These are phyloP conservation scores for Chrysoporthe austroafricana DNA, from an alignment of 2,329 filamentous ascomycete genomes.

Conservation along the genomic window DNA sequence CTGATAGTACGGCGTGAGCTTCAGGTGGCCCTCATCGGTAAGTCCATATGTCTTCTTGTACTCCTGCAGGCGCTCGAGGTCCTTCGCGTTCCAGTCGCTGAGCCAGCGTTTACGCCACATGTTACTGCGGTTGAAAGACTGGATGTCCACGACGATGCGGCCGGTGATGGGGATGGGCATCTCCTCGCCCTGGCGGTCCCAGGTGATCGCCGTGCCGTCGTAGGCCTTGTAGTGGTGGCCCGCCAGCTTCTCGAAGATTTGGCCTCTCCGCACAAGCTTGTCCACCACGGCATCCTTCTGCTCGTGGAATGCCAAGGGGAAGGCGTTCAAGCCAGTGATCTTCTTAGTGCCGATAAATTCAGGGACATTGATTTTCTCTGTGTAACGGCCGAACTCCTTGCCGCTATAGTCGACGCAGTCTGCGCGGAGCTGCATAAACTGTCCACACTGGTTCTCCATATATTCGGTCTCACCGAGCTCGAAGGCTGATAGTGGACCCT, in stretches of 20 bases:
- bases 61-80: conserved; percentile 37
- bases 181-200: conserved; percentile 41
- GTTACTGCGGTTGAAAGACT: conserved; percentile 43
- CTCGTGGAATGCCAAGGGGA: conserved; percentile 50
- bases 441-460: conserved; percentile 42
- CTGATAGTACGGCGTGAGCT: conserved; percentile 39
- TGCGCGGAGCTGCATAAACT: conserved; percentile 44
- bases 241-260: conserved; percentile 48
- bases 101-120: conserved; percentile 38
- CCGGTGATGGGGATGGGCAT: conserved; percentile 39
- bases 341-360: conserved; percentile 49
- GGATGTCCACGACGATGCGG: conserved; percentile 45
- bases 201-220: conserved; percentile 42
- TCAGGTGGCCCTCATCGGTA: conserved; percentile 32
- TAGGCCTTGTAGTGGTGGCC: conserved; percentile 55
- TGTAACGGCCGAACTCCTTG: conserved; percentile 47
- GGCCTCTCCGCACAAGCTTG: conserved; percentile 45
- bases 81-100: conserved; percentile 40
- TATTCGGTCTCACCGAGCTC: conserved; percentile 45
- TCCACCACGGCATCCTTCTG: conserved; percentile 40
- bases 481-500: conserved; percentile 45
- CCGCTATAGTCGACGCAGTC: conserved; percentile 54
- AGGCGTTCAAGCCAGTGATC: conserved; percentile 49
- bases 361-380: conserved; percentile 41
- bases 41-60: conserved; percentile 32